Percentiles rank a stretch among this genome's conserved stretches.
phyloP scores from a whole-genome alignment of 148 eudicot species.

The Amaranthus palmeri region DNA sequence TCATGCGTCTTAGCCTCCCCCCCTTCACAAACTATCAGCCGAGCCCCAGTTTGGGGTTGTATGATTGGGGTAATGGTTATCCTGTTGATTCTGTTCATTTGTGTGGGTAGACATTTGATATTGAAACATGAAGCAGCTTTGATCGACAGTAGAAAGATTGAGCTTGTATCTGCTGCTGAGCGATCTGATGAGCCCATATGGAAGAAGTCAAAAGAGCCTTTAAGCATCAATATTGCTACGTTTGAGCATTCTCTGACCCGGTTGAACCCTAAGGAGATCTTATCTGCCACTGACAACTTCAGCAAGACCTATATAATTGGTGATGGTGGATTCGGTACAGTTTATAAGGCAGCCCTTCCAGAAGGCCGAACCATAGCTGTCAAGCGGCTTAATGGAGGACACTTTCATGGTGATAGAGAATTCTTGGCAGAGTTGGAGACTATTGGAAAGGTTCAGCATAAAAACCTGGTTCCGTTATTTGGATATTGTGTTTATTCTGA shows the following conservation, averaged over 20 bases:
- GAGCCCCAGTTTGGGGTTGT: constrained; percentile 49
- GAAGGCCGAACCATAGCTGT: constrained; percentile 70
- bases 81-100: constrained; percentile 34
- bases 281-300: constrained; percentile 82
- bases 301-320: constrained; percentile 82
- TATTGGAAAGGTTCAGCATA: constrained; percentile 82
- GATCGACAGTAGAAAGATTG: constrained; percentile 34
- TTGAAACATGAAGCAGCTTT: constrained; percentile 28
- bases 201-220: constrained; percentile 70
- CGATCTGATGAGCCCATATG: constrained; percentile 43
- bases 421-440: constrained; percentile 94
- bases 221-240: constrained; percentile 87
- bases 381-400: constrained; percentile 77
- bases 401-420: constrained; percentile 65
- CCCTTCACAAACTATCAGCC: constrained; percentile 30
- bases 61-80: constrained; percentile 35
- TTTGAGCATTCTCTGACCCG: constrained; percentile 72
- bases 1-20: constrained; percentile 30
- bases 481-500: constrained; percentile 81
- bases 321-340: constrained; percentile 92
- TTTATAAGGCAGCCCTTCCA: constrained; percentile 64
- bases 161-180: constrained; percentile 34
- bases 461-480: constrained; percentile 66
- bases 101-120: constrained; percentile 37
- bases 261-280: constrained; percentile 56